Base-by-base conservation (phyloP, 2,329 filamentous ascomycete genomes). In the Penicillium sp. region DNA sequence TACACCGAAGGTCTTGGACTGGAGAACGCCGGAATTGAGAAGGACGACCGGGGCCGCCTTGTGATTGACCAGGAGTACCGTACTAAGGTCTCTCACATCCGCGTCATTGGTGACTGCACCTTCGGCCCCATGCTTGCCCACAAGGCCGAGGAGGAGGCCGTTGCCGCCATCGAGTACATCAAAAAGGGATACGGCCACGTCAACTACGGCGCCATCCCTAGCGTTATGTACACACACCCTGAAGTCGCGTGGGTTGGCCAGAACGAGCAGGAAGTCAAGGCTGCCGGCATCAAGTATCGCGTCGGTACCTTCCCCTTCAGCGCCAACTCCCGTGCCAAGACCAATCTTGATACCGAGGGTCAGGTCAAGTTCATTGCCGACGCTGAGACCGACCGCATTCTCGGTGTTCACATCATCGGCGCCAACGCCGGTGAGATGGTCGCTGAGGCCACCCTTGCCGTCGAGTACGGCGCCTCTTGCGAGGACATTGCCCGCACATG, bases 111-210 rank as follows among this genome's bases (percentile, higher is more conserved):
- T 75, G 95, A 98, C 79, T 91, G 88, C 76, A 99, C 95, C 51
- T 99, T 99, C 78, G 95, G 95, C 9, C 93, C 93, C 75, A 99
- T 99, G 95, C 89, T 99, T 74, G 95, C 95, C 58, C 95, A 99
- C 87, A 99, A 99, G 87, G 95, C 95, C 56, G 95, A 99, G 82
- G 95, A 99, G 82, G 95, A 99, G 83, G 95, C 87, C 64, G 93
- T 98, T 67, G 95, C 95, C 35, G 94, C 90, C 61, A 86, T 98
- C 66, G 95, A 99, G 82, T 98, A 93, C 85, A 95, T 99, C 81
- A 94, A 92, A 84, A 98, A 98, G 86, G 93, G 93, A 69, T 91
- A 96, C 81, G 95, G 95, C 62, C 95, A 99, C 81, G 95, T 99
- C 82, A 99, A 99, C 90, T 99, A 99, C 83, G 92, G 88, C 74